Evolutionary conservation across 2,329 filamentous ascomycete species (phyloP).

Genomic region (Trichoderma asperellum): DNA sequence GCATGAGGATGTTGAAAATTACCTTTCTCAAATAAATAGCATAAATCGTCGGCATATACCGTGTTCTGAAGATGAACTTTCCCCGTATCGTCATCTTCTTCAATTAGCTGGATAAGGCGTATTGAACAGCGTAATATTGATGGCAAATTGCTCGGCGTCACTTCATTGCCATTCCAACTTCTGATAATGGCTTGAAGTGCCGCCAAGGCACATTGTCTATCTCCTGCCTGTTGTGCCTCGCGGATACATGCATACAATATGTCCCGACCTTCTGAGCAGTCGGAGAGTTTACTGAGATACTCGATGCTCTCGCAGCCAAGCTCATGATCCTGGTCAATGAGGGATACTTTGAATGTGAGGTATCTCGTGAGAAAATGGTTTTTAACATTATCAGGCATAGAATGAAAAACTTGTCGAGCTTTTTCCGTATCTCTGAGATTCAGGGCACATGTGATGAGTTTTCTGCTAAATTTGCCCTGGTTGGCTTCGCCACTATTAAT

Average conservation of each 20-base stretch:
- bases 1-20: constrained; percentile 19
- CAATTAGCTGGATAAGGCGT: constrained; percentile 50
- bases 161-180: constrained; percentile 33
- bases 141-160: constrained; percentile 40
- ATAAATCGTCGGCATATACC: constrained; percentile 53
- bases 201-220: constrained; percentile 59
- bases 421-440: constrained; percentile 43
- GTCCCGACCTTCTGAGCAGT: constrained; percentile 54
- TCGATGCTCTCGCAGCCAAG: constrained; percentile 67
- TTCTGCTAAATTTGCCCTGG: constrained; percentile 70
- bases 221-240: constrained; percentile 70
- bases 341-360: constrained; percentile 73
- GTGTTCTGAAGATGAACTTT: constrained; percentile 25
- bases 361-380: constrained; percentile 70
- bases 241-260: constrained; percentile 80
- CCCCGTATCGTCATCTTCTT: constrained; percentile 40
- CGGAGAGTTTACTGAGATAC: constrained; percentile 56
- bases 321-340: constrained; percentile 61
- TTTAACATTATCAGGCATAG: constrained; percentile 62
- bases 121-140: constrained; percentile 56
- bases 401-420: constrained; percentile 49
- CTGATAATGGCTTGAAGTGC: constrained; percentile 43
- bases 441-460: constrained; percentile 71
- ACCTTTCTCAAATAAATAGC: constrained; percentile 54
- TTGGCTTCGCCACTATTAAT: constrained; percentile 67